phyloP scores from a whole-genome alignment of 495 filamentous ascomycete genomes.

The Cryomyces minteri region DNA sequence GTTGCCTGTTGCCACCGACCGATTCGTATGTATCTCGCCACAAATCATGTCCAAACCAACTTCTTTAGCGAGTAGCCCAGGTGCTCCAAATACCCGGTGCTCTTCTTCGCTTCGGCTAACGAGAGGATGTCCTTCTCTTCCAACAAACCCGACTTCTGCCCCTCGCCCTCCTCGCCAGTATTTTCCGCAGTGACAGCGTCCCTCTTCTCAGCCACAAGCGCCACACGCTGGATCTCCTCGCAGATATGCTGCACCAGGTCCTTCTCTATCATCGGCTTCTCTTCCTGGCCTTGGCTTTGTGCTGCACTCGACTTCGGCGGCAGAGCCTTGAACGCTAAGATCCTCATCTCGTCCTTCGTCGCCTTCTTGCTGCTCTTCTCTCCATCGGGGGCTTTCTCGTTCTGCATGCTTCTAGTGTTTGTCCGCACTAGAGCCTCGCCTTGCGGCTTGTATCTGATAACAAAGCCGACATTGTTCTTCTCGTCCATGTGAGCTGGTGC shows the following conservation, averaged over 20 bases:
- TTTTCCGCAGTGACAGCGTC: background rate
- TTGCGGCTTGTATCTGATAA: slow-evolving; percentile 53
- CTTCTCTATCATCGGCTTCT: slow-evolving; percentile 35
- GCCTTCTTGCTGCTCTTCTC: slow-evolving; percentile 3
- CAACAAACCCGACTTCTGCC: slow-evolving; percentile 25
- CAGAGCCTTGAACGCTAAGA: slow-evolving; percentile 48
- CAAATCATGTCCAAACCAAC: slow-evolving; percentile 62
- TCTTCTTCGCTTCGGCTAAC: slow-evolving; percentile 67
- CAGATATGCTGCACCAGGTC: slow-evolving; percentile 57
- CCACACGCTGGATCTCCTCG: slow-evolving; percentile 32
- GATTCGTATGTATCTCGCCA: too few relatives aligned
- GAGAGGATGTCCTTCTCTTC: slow-evolving; percentile 65
- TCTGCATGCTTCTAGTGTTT: slow-evolving; percentile 71
- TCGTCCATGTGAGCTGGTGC: slow-evolving; percentile 57
- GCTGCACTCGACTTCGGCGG: slow-evolving; percentile 31
- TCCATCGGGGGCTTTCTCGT: slow-evolving; percentile 20
- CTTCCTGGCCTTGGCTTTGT: slow-evolving; percentile 15
- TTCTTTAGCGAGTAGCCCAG: slow-evolving; percentile 75
- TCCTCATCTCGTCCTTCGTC: slow-evolving; percentile 20
- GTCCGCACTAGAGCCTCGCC: slow-evolving; percentile 45
- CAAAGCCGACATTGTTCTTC: slow-evolving; percentile 60
- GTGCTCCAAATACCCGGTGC: slow-evolving; percentile 72
- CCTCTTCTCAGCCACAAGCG: slow-evolving; percentile 10
- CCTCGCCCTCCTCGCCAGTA: slow-evolving; percentile 12
- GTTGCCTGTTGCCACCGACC: too few relatives aligned